Conservation (phyloP, 441 rosid genomes). For the Jatropha multifida region DNA sequence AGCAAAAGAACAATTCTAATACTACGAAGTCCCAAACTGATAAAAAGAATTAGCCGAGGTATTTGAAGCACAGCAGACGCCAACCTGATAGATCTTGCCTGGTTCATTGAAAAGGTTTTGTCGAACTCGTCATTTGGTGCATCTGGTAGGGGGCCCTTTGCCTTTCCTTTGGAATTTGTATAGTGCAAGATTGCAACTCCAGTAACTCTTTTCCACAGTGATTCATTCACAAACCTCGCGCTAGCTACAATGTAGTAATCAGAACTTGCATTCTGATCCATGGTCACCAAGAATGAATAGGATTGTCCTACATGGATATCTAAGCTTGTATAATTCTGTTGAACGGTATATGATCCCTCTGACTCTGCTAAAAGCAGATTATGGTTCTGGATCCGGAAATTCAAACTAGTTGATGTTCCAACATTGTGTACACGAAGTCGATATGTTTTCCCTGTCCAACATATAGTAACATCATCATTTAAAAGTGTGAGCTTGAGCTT, state of each 20-base stretch:
- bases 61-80: conserved; percentile 18
- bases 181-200: conserved; percentile 91
- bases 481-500: neutral
- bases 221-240: conserved; percentile 84
- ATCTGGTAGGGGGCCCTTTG: conserved; percentile 76
- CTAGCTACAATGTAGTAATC: conserved; percentile 98
- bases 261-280: conserved; percentile 88
- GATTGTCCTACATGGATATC: conserved; percentile 96
- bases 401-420: conserved; percentile 80
- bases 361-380: conserved; percentile 82
- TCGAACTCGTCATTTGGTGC: conserved; percentile 77
- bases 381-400: conserved; percentile 91
- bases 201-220: conserved; percentile 83
- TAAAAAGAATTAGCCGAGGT: neutral
- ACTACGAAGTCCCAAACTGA: neutral
- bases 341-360: conserved; percentile 85
- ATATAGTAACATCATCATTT: conserved; percentile 18
- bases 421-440: conserved; percentile 89
- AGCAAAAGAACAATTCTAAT: neutral
- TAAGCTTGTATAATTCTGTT: conserved; percentile 89
- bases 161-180: conserved; percentile 88
- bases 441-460: conserved; percentile 75
- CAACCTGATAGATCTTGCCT: conserved; percentile 95
- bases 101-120: conserved; percentile 93
- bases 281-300: conserved; percentile 81